Conservation (phyloP, 192 early-diverging fungal species). For the Linnemannia zychae region DNA sequence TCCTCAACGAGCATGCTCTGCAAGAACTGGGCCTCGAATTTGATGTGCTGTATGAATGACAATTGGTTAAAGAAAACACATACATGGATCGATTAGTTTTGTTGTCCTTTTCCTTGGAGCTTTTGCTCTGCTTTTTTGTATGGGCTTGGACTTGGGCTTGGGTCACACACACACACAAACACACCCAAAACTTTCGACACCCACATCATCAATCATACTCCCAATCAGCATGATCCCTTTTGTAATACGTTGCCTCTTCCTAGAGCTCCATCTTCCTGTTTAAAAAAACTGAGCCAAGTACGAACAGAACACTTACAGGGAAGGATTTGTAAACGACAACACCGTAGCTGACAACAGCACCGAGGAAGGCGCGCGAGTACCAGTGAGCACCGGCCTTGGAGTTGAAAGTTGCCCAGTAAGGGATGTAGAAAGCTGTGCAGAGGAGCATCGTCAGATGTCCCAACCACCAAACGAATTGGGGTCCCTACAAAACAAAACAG, state of each 20-base stretch:
- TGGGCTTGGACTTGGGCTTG: not conserved
- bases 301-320: slow-evolving; percentile 84
- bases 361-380: slow-evolving; percentile 76
- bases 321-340: slow-evolving; percentile 85
- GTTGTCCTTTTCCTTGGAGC: no score
- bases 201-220: not conserved
- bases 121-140: no score
- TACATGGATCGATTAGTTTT: not conserved
- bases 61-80: not conserved
- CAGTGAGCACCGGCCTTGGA: slow-evolving; percentile 50
- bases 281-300: no score
- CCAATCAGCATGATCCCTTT: not conserved
- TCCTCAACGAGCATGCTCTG: slow-evolving; percentile 78
- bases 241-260: not conserved
- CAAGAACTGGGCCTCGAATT: slow-evolving; percentile 69
- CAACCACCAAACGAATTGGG: slow-evolving; percentile 68
- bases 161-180: not conserved
- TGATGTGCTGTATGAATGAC: slow-evolving; percentile 58
- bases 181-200: not conserved
- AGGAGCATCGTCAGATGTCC: slow-evolving; percentile 62
- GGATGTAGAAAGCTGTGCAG: slow-evolving; percentile 54
- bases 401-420: slow-evolving; percentile 60
- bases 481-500: slow-evolving; percentile 50
- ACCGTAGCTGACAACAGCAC: slow-evolving; percentile 77
- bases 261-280: not conserved